Base-by-base conservation (phyloP, 108 stramenopile species). In the Skeletonema tropicum region DNA sequence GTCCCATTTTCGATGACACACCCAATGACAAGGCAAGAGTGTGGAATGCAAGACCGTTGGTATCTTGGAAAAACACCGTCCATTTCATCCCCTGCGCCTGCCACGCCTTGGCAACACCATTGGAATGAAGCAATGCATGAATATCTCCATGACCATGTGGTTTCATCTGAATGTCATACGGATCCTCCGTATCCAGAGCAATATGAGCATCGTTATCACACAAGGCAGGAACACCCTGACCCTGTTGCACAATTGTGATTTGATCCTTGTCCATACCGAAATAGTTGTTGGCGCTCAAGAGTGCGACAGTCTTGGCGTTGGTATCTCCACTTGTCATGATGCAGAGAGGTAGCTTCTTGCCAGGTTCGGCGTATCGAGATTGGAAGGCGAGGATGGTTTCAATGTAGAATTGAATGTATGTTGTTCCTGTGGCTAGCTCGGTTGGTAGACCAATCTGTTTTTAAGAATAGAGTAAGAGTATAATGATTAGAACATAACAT, bases 91-190 rank as follows among this genome's bases (percentile, higher is more conserved):
- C 97, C 57, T 87, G 39, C 15, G 77, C 68, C 19, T 64, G 48
- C 89, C 98, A 99, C 14, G 87, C 77, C 38, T 87, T 81, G 38
- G 95, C 96, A 30, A 97, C 84, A 7, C 94, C 90, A 65, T 87
- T 83, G 64, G 83, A 79, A 78, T 98, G 94, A 71, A 99, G 69
- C 29, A 99, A 85, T 21, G 90, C 70, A 86, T 99, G 99, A 64
- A 99, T 97, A 75, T 99, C 99, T 52, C 99, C 99, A 72, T 99
- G 99, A 8, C 99, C 99, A 76, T 99, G 99, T 17, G 99, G 99
- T 90, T 99, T 99, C 65, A 97, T 94, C 64, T 97, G 76, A 62
- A 98, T 70, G 33, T 83, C 85, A 79, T 77, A 95, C 6, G 76
- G 83, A 82, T 95, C 86, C 1, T 79, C 78, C 6, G 83, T 58